Base-by-base conservation (phyloP, 2,329 filamentous ascomycete species). In the Metarhizium humberi region DNA sequence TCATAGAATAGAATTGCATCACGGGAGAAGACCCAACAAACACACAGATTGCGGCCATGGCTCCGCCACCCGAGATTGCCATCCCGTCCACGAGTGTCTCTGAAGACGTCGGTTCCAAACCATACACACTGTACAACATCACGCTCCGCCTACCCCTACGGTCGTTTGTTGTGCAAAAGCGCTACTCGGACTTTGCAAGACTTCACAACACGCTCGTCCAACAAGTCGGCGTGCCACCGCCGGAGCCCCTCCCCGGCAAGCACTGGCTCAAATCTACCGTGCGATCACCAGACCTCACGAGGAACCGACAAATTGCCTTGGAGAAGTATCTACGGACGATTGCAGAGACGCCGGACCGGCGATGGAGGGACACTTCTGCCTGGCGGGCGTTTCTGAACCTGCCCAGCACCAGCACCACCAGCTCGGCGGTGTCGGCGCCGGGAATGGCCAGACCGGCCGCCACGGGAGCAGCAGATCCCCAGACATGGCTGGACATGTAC, bases 71-170 rank as follows among this genome's bases (percentile, higher is more conserved):
- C 66, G 83, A 87, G 66, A 84, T 87, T 66, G 81, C 80, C 57
- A 86, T 87, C 61, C 83, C 83, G 11, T 81, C 81, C n/a, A 85
- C 84, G 51, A 84, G 80, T 59, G 70, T 81, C 56, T 76, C 78
- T 53, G 73, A 78, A 56, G 75, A 76, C 59, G 68, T 65, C 58
- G 64, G 69, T 5, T 75, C 78, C 59, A 89, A 90, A 64, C 78
- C 85, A 0, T 90, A 84, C 69, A 92, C 88, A 0, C 79, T 86
- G 60, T 92, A 92, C 75, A 88, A 89, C 69, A 86, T 92, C 69
- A 85, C 83, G 25, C 77, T 94, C 57, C 84, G 87, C 52, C 83
- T 91, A 1, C 88, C 89, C 0, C 79, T 92, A 14, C 84, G 87
- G 50, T 87, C 87, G 4, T 88, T 86, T 63, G 85, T 87, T 60